phyloP scores from a whole-genome alignment of 2,329 filamentous ascomycete genomes.

The Neonectria punicea region DNA sequence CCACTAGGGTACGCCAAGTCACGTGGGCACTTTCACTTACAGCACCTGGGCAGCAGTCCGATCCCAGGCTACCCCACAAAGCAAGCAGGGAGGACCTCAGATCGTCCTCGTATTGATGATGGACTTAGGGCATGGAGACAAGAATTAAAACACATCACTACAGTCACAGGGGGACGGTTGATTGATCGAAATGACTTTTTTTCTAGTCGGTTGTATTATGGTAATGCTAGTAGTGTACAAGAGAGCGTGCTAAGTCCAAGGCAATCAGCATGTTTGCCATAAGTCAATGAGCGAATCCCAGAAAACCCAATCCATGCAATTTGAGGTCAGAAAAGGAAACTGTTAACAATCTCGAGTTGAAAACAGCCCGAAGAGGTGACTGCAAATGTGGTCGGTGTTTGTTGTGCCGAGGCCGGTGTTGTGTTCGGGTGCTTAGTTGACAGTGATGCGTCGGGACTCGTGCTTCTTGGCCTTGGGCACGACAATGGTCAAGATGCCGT shows the following conservation, averaged over 20 bases:
- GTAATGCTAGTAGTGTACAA: conserved; percentile 36
- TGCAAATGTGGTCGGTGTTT: neutral
- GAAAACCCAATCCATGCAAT: conserved; percentile 36
- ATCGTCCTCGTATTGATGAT: no score
- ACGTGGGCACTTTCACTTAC: conserved; percentile 42
- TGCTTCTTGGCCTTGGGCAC: conserved; percentile 75
- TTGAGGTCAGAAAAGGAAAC: conserved; percentile 15
- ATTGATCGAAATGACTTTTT: conserved; percentile 1
- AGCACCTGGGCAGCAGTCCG: no score
- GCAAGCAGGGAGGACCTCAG: no score
- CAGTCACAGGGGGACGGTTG: neutral
- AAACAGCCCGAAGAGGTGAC: neutral
- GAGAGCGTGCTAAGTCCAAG: conserved; percentile 28
- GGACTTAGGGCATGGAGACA: neutral
- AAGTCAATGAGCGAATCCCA: conserved; percentile 20
- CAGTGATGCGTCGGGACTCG: conserved; percentile 64
- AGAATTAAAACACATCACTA: neutral
- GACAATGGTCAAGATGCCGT: conserved; percentile 71
- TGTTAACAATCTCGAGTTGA: conserved; percentile 4
- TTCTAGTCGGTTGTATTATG: conserved; percentile 22
- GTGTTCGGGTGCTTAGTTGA: conserved; percentile 54
- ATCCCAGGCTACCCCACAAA: neutral
- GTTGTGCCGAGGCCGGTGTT: neutral
- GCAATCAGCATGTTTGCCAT: conserved; percentile 15
- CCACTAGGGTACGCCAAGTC: conserved; percentile 50